Percentiles rank a stretch among this genome's conserved stretches.
These are phyloP conservation scores for Mycena floridula DNA, from an alignment of 768 basidiomycete species.

Conservation along the genomic window DNA sequence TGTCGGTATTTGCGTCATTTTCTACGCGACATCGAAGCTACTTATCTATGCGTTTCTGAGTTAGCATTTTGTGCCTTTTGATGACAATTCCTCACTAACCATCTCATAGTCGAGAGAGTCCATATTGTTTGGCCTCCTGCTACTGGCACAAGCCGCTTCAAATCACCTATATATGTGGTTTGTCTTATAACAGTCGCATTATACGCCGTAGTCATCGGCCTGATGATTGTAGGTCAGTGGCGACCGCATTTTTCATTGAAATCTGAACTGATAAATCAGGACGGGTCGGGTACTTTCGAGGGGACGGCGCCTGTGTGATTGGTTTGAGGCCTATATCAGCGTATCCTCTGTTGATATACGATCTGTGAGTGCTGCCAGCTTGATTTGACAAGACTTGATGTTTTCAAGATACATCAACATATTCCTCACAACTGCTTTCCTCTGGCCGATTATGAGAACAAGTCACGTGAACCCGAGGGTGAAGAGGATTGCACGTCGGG, in stretches of 20 bases:
- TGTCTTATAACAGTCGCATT: slow-evolving; percentile 29
- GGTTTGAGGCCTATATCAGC: slow-evolving; percentile 38
- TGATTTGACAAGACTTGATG: background rate
- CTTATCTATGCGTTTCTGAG: slow-evolving; percentile 43
- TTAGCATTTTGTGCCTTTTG: slow-evolving; percentile 13
- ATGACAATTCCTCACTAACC: slow-evolving; percentile 1
- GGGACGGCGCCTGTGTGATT: slow-evolving; percentile 36
- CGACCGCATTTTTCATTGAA: background rate
- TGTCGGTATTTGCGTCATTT: slow-evolving; percentile 35
- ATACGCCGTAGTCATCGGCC: slow-evolving; percentile 32
- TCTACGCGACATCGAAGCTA: slow-evolving; percentile 36
- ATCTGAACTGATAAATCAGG: slow-evolving; percentile 14
- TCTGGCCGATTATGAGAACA: slow-evolving; percentile 37
- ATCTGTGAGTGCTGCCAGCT: slow-evolving; percentile 29
- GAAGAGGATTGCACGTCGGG: slow-evolving; percentile 32
- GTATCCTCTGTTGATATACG: slow-evolving; percentile 39
- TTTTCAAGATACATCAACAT: slow-evolving; percentile 24
- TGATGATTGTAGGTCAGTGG: slow-evolving; percentile 31
- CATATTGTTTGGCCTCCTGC: slow-evolving; percentile 41
- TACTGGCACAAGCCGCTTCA: slow-evolving; percentile 23
- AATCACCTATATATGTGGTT: slow-evolving; percentile 34
- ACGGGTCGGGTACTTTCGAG: slow-evolving; percentile 27
- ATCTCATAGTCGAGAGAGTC: slow-evolving; percentile 34
- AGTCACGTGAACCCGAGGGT: slow-evolving; percentile 26
- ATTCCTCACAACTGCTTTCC: slow-evolving; percentile 35